These are phyloP conservation scores for Rhynchospora pubera DNA, from an alignment of 176 grass and related monocot species.

Conservation along the genomic window DNA sequence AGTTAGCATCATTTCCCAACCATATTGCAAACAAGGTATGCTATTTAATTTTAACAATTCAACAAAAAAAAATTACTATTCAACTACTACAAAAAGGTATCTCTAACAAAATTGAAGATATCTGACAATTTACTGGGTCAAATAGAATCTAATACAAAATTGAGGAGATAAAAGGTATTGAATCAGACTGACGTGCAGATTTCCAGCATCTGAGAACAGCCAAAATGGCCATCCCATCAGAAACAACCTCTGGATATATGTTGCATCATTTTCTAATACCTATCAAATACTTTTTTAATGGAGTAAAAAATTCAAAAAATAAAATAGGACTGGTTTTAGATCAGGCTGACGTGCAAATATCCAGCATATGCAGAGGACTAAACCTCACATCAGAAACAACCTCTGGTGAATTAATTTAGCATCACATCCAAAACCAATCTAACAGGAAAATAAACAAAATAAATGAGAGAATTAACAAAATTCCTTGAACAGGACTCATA, in stretches of 20 bases:
- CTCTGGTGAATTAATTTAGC: neutral
- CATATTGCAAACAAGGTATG: neutral
- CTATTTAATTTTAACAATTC: neutral
- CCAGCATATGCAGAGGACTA: neutral
- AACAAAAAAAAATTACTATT: neutral
- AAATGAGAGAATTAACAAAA: neutral
- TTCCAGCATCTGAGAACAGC: constrained; percentile 11
- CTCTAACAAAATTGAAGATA: neutral
- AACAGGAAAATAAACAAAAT: neutral
- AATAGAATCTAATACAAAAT: neutral
- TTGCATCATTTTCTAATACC: constrained; percentile 15
- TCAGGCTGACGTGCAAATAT: constrained; percentile 25
- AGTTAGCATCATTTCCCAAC: constrained; percentile 15
- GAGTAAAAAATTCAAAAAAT: neutral
- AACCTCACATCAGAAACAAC: constrained; percentile 11
- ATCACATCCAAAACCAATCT: constrained; percentile 12
- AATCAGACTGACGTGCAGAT: constrained; percentile 24
- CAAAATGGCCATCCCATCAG: neutral
- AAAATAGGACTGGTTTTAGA: neutral
- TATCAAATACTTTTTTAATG: neutral
- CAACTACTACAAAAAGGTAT: neutral
- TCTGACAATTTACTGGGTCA: neutral
- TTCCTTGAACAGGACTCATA: neutral
- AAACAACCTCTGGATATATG: constrained; percentile 4
- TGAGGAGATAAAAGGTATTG: neutral